Base-by-base conservation (phyloP, 148 eudicot genomes). In the Dianthus caryophyllus region DNA sequence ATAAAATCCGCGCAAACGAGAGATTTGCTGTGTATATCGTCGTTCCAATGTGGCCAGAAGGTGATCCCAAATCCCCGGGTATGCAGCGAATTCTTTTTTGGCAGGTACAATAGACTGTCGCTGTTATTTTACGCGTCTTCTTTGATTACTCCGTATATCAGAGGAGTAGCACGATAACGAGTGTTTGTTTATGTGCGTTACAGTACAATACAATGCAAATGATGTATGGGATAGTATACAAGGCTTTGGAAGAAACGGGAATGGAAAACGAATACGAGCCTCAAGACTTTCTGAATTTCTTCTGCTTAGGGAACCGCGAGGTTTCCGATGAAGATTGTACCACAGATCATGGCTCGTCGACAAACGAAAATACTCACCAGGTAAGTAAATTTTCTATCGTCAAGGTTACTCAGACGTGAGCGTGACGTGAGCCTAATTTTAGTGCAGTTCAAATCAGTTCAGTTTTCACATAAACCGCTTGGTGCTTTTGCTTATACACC, bases 11-110 rank as follows among this genome's bases (percentile, higher is more conserved):
- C 76, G 85, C 85, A 6, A 71, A 77, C 60, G 96, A 93, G 80
- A 87, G 96, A 68, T 93, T 93, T 73, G 74, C 88, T 49, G 98
- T 68, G 17, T 89, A 93, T 67, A 82, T 93, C 50, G 74, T 93
- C 33, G 53, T 93, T 63, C 98, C 98, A 65, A 93, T 93, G 96
- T 93, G 98, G 98, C 98, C 98, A 6, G 98, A 93, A 73, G 98
- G 98, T 69, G 86, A 81, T 76, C 98, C 98, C 59, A 78, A 89
- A 63, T 69, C 83, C 63, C 64, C 66, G 54, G 54, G 90, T 8
- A 82, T 75, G 56, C 98, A 93, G 74, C 80, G 96, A 69, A 93
- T 93, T 72, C 95, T 93, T 13, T 85, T 78, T 77, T 93, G 98
- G 98, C 96, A 89, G 98, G 98, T 89, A 67, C 21, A 84, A 14